Evolutionary conservation across 495 filamentous ascomycete genomes (phyloP).

Genomic region (Penicillium samsonianum): DNA sequence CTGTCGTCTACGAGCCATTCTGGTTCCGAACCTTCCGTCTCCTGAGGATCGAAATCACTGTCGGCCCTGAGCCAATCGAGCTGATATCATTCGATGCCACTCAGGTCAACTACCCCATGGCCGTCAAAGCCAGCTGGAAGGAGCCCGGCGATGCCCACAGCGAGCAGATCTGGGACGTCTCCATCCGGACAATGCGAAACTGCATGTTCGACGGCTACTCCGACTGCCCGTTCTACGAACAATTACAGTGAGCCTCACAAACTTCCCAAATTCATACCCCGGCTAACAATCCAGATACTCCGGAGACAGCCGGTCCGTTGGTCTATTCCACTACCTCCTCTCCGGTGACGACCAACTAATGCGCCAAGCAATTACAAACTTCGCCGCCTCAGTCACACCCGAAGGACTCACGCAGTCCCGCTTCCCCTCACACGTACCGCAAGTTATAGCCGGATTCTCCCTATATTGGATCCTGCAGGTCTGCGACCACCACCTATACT

Average conservation of each 20-base stretch:
- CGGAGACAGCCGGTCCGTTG: constrained; percentile 35
- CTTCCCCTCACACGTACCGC: constrained; percentile 38
- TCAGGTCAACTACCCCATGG: constrained; percentile 38
- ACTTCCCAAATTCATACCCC: background rate
- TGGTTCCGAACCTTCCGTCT: constrained; percentile 45
- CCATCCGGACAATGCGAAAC: constrained; percentile 36
- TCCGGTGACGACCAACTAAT: constrained; percentile 41
- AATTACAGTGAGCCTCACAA: constrained; percentile 35
- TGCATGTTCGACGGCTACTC: constrained; percentile 46
- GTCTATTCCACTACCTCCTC: constrained; percentile 41
- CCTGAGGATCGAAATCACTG: constrained; percentile 31
- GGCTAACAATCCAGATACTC: constrained; percentile 22
- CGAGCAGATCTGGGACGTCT: constrained; percentile 35
- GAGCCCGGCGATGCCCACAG: constrained; percentile 19
- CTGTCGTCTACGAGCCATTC: constrained; percentile 36
- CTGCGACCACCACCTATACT: constrained; percentile 38
- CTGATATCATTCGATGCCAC: constrained; percentile 23
- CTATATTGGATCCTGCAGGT: constrained; percentile 43
- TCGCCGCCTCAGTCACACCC: constrained; percentile 31
- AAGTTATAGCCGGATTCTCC: constrained; percentile 39
- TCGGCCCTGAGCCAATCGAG: constrained; percentile 20
- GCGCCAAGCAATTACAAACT: constrained; percentile 41
- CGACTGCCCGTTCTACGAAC: constrained; percentile 45
- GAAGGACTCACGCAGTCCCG: constrained; percentile 39
- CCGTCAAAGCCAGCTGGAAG: constrained; percentile 31